Conservation (phyloP, 495 filamentous ascomycete species). For the Xylaria scruposa region DNA sequence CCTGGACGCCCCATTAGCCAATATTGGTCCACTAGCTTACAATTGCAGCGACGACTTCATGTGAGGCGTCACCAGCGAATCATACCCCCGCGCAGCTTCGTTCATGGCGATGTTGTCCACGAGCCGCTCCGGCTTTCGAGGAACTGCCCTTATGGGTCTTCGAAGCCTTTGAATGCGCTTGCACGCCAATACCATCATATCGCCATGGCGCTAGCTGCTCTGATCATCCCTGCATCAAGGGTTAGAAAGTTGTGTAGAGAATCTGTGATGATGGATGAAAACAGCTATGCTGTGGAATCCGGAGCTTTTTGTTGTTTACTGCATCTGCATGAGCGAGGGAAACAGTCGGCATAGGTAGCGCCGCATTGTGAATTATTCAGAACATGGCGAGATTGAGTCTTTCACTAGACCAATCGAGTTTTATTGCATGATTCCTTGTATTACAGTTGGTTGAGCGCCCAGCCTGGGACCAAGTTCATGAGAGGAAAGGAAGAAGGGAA, state of each 20-base stretch:
- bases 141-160: constrained; percentile 16
- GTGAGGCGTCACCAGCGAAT: constrained; percentile 43
- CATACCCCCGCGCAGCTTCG: constrained; percentile 22
- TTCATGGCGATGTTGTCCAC: constrained; percentile 10
- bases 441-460: not conserved
- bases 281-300: constrained; percentile 17
- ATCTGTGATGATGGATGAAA: constrained; percentile 23
- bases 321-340: constrained; percentile 10
- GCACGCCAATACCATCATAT: constrained; percentile 21
- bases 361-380: not conserved
- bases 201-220: constrained; percentile 14
- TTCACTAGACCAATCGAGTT: not conserved
- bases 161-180: constrained; percentile 23
- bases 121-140: constrained; percentile 10
- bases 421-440: constrained; percentile 10
- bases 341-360: not conserved
- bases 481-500: not conserved
- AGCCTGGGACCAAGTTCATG: not conserved
- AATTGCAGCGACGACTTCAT: constrained; percentile 56
- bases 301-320: constrained; percentile 18
- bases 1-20: not conserved
- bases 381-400: not conserved
- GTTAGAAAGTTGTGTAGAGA: not conserved
- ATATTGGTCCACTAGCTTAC: constrained; percentile 30
- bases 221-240: not conserved